These are phyloP conservation scores for Hypsizygus ulmarius DNA, from an alignment of 1,284 basidiomycete genomes.

Conservation along the genomic window DNA sequence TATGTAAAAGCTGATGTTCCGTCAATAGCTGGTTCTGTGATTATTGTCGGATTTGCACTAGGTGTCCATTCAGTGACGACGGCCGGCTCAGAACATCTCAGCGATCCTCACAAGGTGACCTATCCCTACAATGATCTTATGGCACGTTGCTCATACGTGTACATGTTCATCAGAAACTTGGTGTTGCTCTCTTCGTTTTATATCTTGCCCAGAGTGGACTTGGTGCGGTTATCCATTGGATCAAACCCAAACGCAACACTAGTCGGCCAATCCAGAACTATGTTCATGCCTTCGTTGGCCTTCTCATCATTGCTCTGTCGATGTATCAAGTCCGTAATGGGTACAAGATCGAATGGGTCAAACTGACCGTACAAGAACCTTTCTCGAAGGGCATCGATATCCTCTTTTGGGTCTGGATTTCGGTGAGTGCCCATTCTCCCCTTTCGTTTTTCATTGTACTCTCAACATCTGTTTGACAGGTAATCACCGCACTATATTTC, in stretches of 20 bases:
- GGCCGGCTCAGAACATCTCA: constrained; percentile 37
- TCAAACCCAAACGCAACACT: constrained; percentile 41
- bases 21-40: constrained; percentile 44
- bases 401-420: constrained; percentile 52
- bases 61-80: constrained; percentile 46
- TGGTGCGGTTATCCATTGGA: constrained; percentile 58
- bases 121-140: constrained; percentile 5
- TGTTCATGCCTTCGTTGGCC: constrained; percentile 51
- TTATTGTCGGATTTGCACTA: constrained; percentile 49
- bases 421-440: constrained; percentile 35
- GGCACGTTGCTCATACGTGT: constrained; percentile 2
- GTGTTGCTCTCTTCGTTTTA: constrained; percentile 58
- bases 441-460: background rate
- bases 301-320: constrained; percentile 47
- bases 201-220: constrained; percentile 56
- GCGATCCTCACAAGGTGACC: constrained; percentile 50
- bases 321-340: constrained; percentile 55
- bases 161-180: constrained; percentile 42
- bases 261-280: constrained; percentile 58
- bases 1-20: constrained; percentile 5
- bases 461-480: constrained; percentile 25
- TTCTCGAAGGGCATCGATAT: constrained; percentile 39
- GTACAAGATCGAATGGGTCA: constrained; percentile 46
- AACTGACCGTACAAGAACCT: constrained; percentile 38
- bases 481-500: constrained; percentile 45